phyloP scores from a whole-genome alignment of 1,284 basidiomycete species.

The Cutaneotrichosporon arboriforme region DNA sequence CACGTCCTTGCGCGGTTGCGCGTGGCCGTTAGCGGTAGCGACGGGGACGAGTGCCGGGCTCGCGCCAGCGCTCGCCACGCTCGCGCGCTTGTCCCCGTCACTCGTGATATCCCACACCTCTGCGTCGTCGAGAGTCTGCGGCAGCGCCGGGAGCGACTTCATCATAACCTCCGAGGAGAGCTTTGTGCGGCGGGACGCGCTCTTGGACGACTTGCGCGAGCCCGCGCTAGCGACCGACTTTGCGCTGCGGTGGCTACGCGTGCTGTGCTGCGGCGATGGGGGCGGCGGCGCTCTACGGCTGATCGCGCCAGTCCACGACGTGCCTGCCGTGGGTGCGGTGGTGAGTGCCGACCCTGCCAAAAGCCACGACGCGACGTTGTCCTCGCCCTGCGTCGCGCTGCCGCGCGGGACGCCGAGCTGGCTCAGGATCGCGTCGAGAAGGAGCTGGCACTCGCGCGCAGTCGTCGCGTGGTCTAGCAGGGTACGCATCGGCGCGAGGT shows the following conservation, averaged over 20 bases:
- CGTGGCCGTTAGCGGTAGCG: not conserved
- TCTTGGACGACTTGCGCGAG: not conserved
- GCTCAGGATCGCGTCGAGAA: constrained; percentile 71
- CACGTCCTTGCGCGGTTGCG: not conserved
- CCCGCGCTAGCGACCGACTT: not conserved
- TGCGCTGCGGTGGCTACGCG: not conserved
- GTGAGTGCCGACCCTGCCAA: constrained; percentile 17
- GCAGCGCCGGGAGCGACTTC: constrained; percentile 16
- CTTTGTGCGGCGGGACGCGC: not conserved
- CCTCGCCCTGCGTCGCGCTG: constrained; percentile 18
- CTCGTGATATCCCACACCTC: constrained; percentile 2
- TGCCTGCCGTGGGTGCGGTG: not conserved
- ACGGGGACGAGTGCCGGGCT: too few species aligned
- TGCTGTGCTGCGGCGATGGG: not conserved
- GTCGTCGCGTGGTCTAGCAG: constrained; percentile 66
- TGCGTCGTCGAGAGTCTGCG: not conserved
- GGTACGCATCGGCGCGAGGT: constrained; percentile 61
- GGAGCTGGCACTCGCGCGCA: constrained; percentile 73
- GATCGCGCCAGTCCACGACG: not conserved
- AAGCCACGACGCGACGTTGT: constrained; percentile 37
- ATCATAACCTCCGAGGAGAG: constrained; percentile 7
- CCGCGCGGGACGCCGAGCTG: constrained; percentile 53
- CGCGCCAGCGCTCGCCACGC: not conserved
- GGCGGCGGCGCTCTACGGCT: not conserved
- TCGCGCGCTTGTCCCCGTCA: not conserved